Base-by-base conservation (phyloP, 306 rosid genomes). In the Rosa persica region DNA sequence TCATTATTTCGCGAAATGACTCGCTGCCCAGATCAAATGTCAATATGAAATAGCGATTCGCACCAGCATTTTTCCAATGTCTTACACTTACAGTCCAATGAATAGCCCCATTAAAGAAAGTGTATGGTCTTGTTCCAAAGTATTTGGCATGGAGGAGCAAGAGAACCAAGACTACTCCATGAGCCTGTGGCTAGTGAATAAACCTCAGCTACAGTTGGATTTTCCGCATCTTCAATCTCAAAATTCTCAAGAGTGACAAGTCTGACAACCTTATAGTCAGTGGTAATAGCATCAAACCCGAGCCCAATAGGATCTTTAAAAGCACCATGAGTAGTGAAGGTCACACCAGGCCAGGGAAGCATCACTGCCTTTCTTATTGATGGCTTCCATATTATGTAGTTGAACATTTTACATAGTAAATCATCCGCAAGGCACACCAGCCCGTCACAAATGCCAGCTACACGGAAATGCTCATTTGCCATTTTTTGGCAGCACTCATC, bases 381-480 rank as follows among this genome's bases (percentile, higher is more conserved):
- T 8, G 62, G 64, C 34, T 57, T 57, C 64, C 64, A 57, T 22
- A 57, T n/a, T 7, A 57, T 57, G 64, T 57, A 57, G 15, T 5
- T 57, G 0, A 22, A 2, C 22, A 4, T 0, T n/a, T 57, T 57
- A 8, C 0, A 0, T 2, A 22, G 5, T 25, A 57, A 2, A 43
- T 68, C 73, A 68, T 68, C 73, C 4, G 19, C 36, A 11, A 68
- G 51, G 52, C 51, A 68, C 30, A 68, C 73, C 3, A n/a, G 27
- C 38, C 73, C 73, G 9, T 68, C 48, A 6, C 19, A 68, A 40
- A 5, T 68, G 17, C 73, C 73, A 22, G 15, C 73, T 16, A 68
- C 52, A 68, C 52, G 73, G 8, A 68, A 19, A 39, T 25, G 4
- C 11, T n/a, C n/a, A n/a, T n/a, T n/a, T n/a, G n/a, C n/a, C 6